Percentiles rank a stretch among this genome's conserved stretches.
phyloP scores from a whole-genome alignment of 345 rosid species.

The Kernera saxatilis region DNA sequence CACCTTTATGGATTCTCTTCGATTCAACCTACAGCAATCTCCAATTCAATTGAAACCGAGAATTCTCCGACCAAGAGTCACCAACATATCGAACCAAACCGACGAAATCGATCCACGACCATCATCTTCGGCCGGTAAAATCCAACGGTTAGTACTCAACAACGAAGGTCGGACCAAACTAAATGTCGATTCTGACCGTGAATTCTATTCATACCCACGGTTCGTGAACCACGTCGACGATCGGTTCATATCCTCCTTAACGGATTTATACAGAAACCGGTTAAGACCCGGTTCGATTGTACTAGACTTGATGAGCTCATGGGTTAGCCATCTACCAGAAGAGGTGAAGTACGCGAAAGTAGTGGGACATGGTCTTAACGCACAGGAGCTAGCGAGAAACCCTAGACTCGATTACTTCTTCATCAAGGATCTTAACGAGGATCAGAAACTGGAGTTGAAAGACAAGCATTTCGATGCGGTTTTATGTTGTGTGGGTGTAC shows the following conservation, averaged over 20 bases:
- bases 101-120: constrained; percentile 27
- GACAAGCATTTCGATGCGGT: constrained; percentile 67
- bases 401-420: constrained; percentile 33
- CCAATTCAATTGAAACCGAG: constrained; percentile 19
- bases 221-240: constrained; percentile 86
- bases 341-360: constrained; percentile 63
- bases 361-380: constrained; percentile 89
- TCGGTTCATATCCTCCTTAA: constrained; percentile 60
- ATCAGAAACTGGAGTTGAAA: constrained; percentile 50
- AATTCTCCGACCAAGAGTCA: constrained; percentile 20
- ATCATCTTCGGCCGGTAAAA: constrained; percentile 49
- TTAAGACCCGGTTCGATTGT: constrained; percentile 60
- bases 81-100: constrained; percentile 30
- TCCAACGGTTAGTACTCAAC: constrained; percentile 63
- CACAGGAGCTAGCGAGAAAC: constrained; percentile 70
- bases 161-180: constrained; percentile 66
- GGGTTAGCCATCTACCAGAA: constrained; percentile 81
- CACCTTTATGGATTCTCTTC: constrained; percentile 23
- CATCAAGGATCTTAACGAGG: constrained; percentile 59
- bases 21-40: constrained; percentile 25
- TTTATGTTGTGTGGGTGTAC: constrained; percentile 73
- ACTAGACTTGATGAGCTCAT: constrained; percentile 88
- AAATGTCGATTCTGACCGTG: constrained; percentile 47
- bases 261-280: constrained; percentile 55
- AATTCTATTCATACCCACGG: constrained; percentile 71